These are phyloP conservation scores for Solanum sejunctum DNA, from an alignment of 257 asterid genomes.

Conservation along the genomic window DNA sequence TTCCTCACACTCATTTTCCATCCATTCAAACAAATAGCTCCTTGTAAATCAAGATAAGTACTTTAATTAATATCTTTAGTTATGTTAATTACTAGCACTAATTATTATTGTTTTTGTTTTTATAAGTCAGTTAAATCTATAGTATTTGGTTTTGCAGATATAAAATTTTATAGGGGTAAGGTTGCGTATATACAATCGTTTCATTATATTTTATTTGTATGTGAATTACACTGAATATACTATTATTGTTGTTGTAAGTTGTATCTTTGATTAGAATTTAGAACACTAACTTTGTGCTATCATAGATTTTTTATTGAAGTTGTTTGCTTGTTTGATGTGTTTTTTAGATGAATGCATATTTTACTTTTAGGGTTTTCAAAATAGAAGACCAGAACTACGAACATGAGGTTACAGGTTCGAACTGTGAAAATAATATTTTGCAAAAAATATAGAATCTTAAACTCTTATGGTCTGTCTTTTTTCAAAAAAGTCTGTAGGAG, in stretches of 20 bases:
- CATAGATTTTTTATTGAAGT: not conserved
- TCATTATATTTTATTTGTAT: not conserved
- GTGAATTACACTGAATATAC: not conserved
- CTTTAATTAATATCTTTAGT: not conserved
- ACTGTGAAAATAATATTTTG: no score
- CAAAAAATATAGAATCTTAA: no score
- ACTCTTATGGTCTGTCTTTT: no score
- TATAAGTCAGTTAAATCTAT: not conserved
- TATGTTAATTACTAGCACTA: not conserved
- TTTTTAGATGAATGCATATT: not conserved
- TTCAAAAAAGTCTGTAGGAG: no score
- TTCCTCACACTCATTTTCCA: slow-evolving; percentile 45
- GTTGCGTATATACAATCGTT: not conserved
- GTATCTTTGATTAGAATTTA: not conserved
- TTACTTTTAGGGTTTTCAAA: not conserved
- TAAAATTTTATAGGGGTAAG: not conserved
- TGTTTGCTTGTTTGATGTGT: not conserved
- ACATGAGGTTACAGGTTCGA: no score
- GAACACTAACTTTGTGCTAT: not conserved
- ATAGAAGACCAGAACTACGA: not conserved
- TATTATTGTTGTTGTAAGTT: not conserved
- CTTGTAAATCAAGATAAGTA: not conserved
- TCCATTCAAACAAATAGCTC: not conserved
- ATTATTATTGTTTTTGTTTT: not conserved
- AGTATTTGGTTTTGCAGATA: not conserved